Evolutionary conservation across 2,329 filamentous ascomycete species (phyloP).

Genomic region (Aureobasidium subglaciale): DNA sequence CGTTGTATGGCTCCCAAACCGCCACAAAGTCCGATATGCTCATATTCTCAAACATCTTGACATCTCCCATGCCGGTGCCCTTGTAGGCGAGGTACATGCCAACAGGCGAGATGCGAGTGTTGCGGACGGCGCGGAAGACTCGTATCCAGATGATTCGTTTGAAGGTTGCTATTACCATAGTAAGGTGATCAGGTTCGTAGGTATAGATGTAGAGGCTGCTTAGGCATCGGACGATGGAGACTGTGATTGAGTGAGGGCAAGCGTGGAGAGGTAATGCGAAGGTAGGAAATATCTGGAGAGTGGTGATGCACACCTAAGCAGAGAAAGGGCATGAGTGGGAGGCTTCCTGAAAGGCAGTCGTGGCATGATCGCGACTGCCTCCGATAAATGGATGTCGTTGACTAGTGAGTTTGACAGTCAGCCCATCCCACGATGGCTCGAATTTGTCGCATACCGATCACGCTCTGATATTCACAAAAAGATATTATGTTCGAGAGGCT

Average conservation of each 20-base stretch:
- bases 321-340: neutral
- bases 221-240: neutral
- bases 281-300: neutral
- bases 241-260: neutral
- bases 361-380: neutral
- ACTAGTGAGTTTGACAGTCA: no score
- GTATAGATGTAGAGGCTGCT: neutral
- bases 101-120: constrained; percentile 18
- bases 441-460: no score
- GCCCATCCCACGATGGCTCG: no score
- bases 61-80: constrained; percentile 15
- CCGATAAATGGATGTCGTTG: no score
- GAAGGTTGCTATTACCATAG: constrained; percentile 3
- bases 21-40: constrained; percentile 18
- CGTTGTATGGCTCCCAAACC: constrained; percentile 18
- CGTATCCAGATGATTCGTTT: constrained; percentile 3
- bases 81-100: constrained; percentile 19
- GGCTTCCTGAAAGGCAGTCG: neutral
- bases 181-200: neutral
- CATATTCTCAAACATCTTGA: constrained; percentile 16
- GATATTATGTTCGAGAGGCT: no score
- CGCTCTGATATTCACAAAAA: no score
- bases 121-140: constrained; percentile 9
- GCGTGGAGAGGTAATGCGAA: neutral
- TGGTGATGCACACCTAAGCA: neutral